phyloP scores from a whole-genome alignment of 495 filamentous ascomycete genomes.

The Penicillium pulvis region DNA sequence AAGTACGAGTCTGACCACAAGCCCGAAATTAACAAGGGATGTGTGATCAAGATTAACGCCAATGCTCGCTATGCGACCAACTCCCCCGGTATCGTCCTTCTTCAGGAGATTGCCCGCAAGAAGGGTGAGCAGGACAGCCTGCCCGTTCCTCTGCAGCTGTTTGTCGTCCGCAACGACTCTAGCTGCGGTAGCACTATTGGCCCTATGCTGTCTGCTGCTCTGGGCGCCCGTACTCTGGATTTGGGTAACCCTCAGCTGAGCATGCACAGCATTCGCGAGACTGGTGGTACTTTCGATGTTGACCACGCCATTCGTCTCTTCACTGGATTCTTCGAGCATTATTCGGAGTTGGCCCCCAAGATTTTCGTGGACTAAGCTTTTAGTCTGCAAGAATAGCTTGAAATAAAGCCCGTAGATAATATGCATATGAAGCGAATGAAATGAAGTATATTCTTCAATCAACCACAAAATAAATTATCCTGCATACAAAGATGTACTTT shows the following conservation, averaged over 20 bases:
- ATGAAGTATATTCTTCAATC: not conserved
- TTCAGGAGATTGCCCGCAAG: slow-evolving; percentile 81
- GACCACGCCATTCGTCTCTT: slow-evolving; percentile 86
- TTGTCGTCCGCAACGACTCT: slow-evolving; percentile 94
- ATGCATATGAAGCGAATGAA: not conserved
- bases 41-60: slow-evolving; percentile 97
- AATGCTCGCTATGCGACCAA: slow-evolving; percentile 96
- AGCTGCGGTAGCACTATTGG: slow-evolving; percentile 96
- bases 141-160: slow-evolving; percentile 85
- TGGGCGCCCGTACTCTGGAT: slow-evolving; percentile 88
- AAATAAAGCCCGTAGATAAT: not conserved
- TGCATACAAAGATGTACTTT: not conserved
- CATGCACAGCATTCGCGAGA: slow-evolving; percentile 98
- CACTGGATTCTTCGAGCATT: slow-evolving; percentile 82
- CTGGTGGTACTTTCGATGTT: slow-evolving; percentile 82
- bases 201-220: slow-evolving; percentile 83
- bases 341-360: slow-evolving; percentile 67
- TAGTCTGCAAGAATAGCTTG: not conserved
- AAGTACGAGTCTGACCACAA: slow-evolving; percentile 92
- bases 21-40: slow-evolving; percentile 94
- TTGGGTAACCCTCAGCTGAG: slow-evolving; percentile 93
- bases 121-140: slow-evolving; percentile 48
- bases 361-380: slow-evolving; percentile 70
- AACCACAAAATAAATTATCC: not conserved
- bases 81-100: slow-evolving; percentile 87